A percentile compares a stretch with the other conserved stretches of the same genome.
Evolutionary conservation across 2,329 filamentous ascomycete species (phyloP).

Genomic region (Diaporthe eres): DNA sequence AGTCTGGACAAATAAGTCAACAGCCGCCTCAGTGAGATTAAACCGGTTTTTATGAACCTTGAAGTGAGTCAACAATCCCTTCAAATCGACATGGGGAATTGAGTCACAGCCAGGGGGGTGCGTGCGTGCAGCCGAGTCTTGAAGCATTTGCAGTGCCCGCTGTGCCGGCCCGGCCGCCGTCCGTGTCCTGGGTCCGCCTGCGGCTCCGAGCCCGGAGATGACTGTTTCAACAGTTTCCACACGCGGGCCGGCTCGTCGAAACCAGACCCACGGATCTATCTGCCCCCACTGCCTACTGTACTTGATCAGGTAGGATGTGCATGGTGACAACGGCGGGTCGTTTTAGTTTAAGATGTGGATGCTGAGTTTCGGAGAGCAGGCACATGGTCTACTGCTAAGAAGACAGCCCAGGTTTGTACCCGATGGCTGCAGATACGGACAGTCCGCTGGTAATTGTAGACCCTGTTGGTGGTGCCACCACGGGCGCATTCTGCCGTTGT

Average conservation of each 20-base stretch:
- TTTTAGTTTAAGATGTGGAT: neutral
- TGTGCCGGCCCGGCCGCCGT: slow-evolving; percentile 12
- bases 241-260: slow-evolving; percentile 17
- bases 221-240: slow-evolving; percentile 22
- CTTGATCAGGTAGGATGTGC: neutral
- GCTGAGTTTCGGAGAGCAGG: neutral
- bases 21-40: neutral
- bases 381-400: neutral
- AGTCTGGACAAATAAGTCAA: neutral
- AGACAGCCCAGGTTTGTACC: neutral
- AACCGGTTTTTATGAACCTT: neutral
- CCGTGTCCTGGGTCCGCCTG: neutral
- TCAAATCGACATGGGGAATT: slow-evolving; percentile 12
- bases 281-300: neutral
- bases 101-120: slow-evolving; percentile 27
- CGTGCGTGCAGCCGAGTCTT: neutral
- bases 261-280: neutral
- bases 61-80: neutral
- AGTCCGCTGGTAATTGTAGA: no score
- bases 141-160: slow-evolving; percentile 25
- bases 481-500: neutral
- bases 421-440: neutral
- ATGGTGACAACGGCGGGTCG: neutral
- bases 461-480: neutral
- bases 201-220: slow-evolving; percentile 42